These are phyloP conservation scores for Lichtheimia ramosa DNA, from an alignment of 371 early-diverging fungal genomes.

Conservation along the genomic window DNA sequence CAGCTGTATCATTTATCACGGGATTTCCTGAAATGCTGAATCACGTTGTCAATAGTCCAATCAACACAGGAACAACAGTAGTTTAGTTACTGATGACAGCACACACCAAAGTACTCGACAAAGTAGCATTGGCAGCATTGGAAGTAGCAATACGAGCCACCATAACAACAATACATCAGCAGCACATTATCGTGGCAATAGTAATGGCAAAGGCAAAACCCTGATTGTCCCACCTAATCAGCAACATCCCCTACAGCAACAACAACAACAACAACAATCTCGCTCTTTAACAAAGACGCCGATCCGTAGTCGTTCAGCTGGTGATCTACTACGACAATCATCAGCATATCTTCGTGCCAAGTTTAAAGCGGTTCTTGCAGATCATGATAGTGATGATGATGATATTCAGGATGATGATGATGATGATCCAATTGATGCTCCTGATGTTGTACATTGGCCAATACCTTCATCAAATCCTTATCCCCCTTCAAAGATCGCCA, in stretches of 20 bases:
- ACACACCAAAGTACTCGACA: neutral
- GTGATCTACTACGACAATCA: constrained; percentile 41
- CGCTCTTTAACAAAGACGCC: constrained; percentile 1
- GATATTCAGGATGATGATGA: neutral
- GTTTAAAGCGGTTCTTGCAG: constrained; percentile 18
- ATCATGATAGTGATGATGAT: neutral
- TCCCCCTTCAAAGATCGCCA: constrained; percentile 34
- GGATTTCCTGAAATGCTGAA: no score
- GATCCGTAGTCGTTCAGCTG: constrained; percentile 26
- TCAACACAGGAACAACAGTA: neutral
- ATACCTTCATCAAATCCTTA: constrained; percentile 4
- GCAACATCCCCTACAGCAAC: neutral
- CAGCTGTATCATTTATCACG: no score
- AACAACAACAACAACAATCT: neutral
- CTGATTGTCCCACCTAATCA: neutral
- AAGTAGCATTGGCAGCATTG: constrained; percentile 1
- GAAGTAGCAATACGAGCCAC: neutral
- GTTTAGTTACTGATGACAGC: neutral
- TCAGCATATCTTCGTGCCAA: constrained; percentile 47
- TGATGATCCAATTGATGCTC: neutral
- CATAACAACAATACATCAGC: neutral
- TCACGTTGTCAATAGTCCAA: no score
- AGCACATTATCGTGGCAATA: neutral
- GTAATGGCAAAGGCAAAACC: constrained; percentile 1
- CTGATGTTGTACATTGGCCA: neutral